Conservation (phyloP, 2,329 filamentous ascomycete species). For the Cadophora gregata region DNA sequence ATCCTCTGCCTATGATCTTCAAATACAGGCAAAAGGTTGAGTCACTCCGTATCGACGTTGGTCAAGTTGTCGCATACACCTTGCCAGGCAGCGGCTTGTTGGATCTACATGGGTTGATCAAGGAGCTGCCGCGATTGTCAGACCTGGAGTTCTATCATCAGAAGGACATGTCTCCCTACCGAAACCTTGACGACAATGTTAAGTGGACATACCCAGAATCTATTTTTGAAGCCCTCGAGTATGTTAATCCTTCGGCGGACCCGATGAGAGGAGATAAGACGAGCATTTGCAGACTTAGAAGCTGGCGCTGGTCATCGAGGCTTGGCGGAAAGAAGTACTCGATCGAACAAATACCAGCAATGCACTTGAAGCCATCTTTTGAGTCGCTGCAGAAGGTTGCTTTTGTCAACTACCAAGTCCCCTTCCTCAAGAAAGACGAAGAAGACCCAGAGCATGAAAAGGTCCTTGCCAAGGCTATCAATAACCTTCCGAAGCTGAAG, state of each 20-base stretch:
- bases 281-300: constrained; percentile 49
- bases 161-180: constrained; percentile 70
- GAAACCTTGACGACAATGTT: constrained; percentile 59
- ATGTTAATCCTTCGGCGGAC: constrained; percentile 54
- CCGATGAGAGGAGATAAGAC: constrained; percentile 39
- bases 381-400: constrained; percentile 58
- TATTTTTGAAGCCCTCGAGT: constrained; percentile 68
- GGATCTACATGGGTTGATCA: constrained; percentile 63
- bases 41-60: constrained; percentile 43
- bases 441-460: constrained; percentile 48
- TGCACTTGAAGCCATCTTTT: constrained; percentile 65
- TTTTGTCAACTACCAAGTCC: constrained; percentile 68
- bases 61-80: constrained; percentile 58
- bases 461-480: constrained; percentile 50
- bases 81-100: constrained; percentile 59
- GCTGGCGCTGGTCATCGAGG: constrained; percentile 68
- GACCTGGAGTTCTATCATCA: constrained; percentile 76
- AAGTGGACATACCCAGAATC: constrained; percentile 73
- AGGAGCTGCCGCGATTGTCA: constrained; percentile 68
- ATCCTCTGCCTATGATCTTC: constrained; percentile 38
- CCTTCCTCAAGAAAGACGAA: constrained; percentile 48
- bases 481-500: constrained; percentile 66
- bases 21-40: constrained; percentile 43
- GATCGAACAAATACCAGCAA: constrained; percentile 54
- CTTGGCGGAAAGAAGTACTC: constrained; percentile 53